These are phyloP conservation scores for Cercospora sp. DNA, from an alignment of 2,329 filamentous ascomycete genomes.

Conservation along the genomic window DNA sequence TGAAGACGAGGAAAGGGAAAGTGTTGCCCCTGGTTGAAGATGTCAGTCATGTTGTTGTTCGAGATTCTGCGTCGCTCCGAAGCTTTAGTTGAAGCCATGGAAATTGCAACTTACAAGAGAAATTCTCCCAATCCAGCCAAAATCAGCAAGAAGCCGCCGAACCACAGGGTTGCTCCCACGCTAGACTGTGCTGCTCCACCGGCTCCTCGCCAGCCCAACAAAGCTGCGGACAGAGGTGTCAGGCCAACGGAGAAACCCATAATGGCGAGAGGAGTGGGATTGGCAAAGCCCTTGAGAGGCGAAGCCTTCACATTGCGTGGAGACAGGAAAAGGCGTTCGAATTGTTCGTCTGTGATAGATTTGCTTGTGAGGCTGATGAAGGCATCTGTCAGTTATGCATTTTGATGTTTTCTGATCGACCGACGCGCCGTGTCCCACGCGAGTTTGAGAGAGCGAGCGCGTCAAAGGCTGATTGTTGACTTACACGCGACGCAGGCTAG, in stretches of 20 bases:
- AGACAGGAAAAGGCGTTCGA: slow-evolving; percentile 30
- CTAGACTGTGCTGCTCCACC: slow-evolving; percentile 16
- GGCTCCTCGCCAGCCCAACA: slow-evolving; percentile 25
- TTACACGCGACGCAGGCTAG: slow-evolving; percentile 2
- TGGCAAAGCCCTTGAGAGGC: slow-evolving; percentile 27
- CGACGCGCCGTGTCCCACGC: background rate
- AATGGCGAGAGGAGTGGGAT: slow-evolving; percentile 28
- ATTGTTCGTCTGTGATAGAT: slow-evolving; percentile 30
- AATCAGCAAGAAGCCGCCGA: slow-evolving; percentile 40
- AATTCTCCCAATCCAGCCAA: slow-evolving; percentile 40
- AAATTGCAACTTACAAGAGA: slow-evolving; percentile 28
- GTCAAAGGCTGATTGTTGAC: background rate
- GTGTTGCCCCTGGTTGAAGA: slow-evolving; percentile 29
- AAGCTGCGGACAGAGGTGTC: slow-evolving; percentile 23
- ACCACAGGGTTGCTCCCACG: slow-evolving; percentile 34
- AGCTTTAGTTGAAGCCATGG: background rate
- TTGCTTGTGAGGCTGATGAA: slow-evolving; percentile 20
- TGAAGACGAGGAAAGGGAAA: slow-evolving; percentile 33
- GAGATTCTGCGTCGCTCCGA: background rate
- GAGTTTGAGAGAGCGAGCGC: background rate
- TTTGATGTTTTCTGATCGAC: background rate
- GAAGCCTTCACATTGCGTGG: slow-evolving; percentile 22
- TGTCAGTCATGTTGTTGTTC: background rate
- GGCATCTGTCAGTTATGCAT: background rate
- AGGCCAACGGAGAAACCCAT: slow-evolving; percentile 28